These are phyloP conservation scores for Beauveria brongniartii DNA, from an alignment of 2,329 filamentous ascomycete species.

Conservation along the genomic window DNA sequence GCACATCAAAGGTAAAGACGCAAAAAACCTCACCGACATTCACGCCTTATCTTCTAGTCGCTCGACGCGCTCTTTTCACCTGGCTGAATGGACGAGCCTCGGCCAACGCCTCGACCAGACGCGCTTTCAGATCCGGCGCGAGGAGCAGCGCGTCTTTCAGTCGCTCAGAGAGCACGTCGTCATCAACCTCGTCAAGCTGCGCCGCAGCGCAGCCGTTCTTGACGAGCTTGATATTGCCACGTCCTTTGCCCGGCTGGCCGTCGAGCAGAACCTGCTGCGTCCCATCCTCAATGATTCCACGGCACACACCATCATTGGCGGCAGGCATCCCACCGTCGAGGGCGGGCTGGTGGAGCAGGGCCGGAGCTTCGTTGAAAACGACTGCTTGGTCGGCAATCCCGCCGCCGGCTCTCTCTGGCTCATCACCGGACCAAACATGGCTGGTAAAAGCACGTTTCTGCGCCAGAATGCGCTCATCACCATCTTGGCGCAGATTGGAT, in stretches of 20 bases:
- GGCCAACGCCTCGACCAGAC: slow-evolving; percentile 72
- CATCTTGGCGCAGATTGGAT: slow-evolving; percentile 85
- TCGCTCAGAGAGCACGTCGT: slow-evolving; percentile 69
- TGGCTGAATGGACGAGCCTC: slow-evolving; percentile 74
- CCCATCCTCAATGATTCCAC: slow-evolving; percentile 61
- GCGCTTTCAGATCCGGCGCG: slow-evolving; percentile 68
- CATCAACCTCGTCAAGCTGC: slow-evolving; percentile 72
- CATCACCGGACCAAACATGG: slow-evolving; percentile 92
- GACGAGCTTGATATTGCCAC: slow-evolving; percentile 89
- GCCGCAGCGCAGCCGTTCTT: slow-evolving; percentile 82
- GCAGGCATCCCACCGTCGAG: slow-evolving; percentile 89
- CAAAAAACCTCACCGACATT: slow-evolving; percentile 28
- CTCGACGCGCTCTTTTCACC: slow-evolving; percentile 75
- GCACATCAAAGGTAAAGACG: slow-evolving; percentile 78
- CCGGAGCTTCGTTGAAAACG: slow-evolving; percentile 74
- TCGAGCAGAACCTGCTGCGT: slow-evolving; percentile 63
- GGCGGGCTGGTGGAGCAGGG: slow-evolving; percentile 71
- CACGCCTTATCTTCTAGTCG: slow-evolving; percentile 65
- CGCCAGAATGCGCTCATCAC: slow-evolving; percentile 93
- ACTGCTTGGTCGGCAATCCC: slow-evolving; percentile 69
- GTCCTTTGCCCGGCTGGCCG: slow-evolving; percentile 73
- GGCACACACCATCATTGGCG: slow-evolving; percentile 70
- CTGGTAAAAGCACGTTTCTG: slow-evolving; percentile 90
- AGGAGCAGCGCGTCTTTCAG: slow-evolving; percentile 76
- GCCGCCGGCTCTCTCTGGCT: slow-evolving; percentile 57